Evolutionary conservation across 2,329 filamentous ascomycete species (phyloP), one percentile per base, ranked within the genome.

Genomic region (Fusarium camptoceras): DNA sequence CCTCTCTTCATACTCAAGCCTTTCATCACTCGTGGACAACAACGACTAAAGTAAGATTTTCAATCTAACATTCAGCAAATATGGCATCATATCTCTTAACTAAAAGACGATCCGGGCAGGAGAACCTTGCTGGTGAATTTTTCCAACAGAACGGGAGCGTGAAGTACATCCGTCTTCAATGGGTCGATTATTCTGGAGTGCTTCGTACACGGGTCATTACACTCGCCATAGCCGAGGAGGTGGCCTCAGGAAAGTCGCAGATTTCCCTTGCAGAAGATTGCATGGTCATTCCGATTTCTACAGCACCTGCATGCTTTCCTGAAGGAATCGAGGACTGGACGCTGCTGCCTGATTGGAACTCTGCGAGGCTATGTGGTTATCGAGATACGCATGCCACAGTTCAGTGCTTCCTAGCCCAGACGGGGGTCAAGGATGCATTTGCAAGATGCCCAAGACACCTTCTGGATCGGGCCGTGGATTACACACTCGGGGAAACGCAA

Each of bases 401-500:
- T 37, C 31, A 37, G 11, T 37, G 31, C 5, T 37, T 37, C 1
- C 1, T 37, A 6, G 31, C 16, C 16, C 31, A 37, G 2, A 11
- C 6, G 31, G 31, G 31, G 11, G 16, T 37, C 11, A 16, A 37
- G 18, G 2, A 37, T 37, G 16, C 5, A 5, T 37, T 37, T 18
- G 31, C 16, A 37, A 37, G 31, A 37, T 37, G 31, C 18, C 31
- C 31, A 10, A 18, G 31, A 37, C 31, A 37, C 1, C 5, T 37
- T 6, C 16, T 37, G 3, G 18, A 16, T 34, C 0, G 0, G 5
- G 5, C 31, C 18, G 31, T 34, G 31, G 27, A n/a, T n/a, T n/a
- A n/a, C n/a, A n/a, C n/a, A n/a, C n/a, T n/a, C n/a, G n/a, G n/a
- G n/a, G n/a, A n/a, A n/a, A n/a, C n/a, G n/a, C n/a, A n/a, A n/a